Conservation (phyloP, 768 basidiomycete genomes). For the Trametes cinnabarina region DNA sequence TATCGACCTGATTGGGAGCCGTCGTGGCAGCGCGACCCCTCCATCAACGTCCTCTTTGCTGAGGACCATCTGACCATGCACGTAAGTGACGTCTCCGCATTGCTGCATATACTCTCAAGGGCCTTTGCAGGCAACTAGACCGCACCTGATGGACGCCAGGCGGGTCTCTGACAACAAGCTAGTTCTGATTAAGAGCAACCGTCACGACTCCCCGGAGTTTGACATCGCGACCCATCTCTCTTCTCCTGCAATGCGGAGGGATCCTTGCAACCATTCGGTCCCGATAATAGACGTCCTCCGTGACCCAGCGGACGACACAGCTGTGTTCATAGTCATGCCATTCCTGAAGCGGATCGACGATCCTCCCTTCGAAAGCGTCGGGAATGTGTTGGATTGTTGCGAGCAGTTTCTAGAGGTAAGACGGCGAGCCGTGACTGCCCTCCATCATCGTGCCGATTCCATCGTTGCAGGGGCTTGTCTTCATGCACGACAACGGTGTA, state of each 20-base stretch:
- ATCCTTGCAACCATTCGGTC: constrained; percentile 21
- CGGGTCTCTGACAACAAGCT: constrained; percentile 17
- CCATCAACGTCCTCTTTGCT: neutral
- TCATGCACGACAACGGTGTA: constrained; percentile 21
- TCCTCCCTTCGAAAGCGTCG: constrained; percentile 16
- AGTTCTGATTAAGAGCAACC: constrained; percentile 19
- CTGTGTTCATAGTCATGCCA: constrained; percentile 24
- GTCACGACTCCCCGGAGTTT: neutral
- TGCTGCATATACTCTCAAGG: neutral
- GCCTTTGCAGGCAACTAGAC: neutral
- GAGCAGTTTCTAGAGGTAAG: constrained; percentile 23
- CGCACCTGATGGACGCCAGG: constrained; percentile 18
- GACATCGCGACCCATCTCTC: constrained; percentile 8
- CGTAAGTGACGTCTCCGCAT: neutral
- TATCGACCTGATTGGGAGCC: neutral
- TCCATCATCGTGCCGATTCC: neutral
- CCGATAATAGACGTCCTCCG: constrained; percentile 18
- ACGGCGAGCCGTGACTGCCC: no score
- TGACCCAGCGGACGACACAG: neutral
- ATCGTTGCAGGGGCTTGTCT: constrained; percentile 19
- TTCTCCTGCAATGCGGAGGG: constrained; percentile 1
- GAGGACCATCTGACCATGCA: neutral
- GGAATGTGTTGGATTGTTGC: constrained; percentile 22
- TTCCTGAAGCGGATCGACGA: constrained; percentile 18
- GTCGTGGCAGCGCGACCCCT: neutral